Base-by-base conservation (phyloP, 1,284 basidiomycete genomes). In the Schizophyllum amplum region DNA sequence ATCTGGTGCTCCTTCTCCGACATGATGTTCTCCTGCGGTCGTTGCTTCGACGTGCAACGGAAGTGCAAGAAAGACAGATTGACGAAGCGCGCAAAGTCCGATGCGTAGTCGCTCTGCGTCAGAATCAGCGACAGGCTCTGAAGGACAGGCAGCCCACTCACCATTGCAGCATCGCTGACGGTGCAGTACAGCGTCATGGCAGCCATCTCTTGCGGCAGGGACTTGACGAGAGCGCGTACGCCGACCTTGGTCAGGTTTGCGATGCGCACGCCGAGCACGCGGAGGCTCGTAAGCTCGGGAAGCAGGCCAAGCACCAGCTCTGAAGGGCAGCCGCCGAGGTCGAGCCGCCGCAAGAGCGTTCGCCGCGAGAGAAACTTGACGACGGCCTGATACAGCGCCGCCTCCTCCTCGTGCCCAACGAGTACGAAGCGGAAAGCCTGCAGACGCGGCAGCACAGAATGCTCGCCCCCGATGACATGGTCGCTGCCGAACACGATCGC, bases 261-360 rank as follows among this genome's bases (percentile, higher is more conserved):
- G 56, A 85, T 82, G 47, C 76, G 70, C 24, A 83, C 78, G 33
- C 82, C 75, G 9, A 86, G 67, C 9, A 80, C 82, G 11, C 81
- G 70, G 55, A 86, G 66, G 15, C 74, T 73, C 1, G 63, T 68
- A 23, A 85, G 68, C 22, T 76, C 76, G 0, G 79, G 78, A 7
- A 86, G 66, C 13, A 85, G 67, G 17, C 68, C 69, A 11, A 73
- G 69, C 15, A 81, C 77, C 23, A 84, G 67, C 47, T 84, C 82
- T 79, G 81, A 85, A 1, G 83, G 82, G 64, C 84, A 86, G 59
- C 68, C 74, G 2, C 83, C 83, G 27, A 86, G 69, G 67, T 86
- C 83, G 21, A 87, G 70, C 47, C 79, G 68, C 51, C 82, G 65
- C 42, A 86, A 66, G 51, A 69, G 72, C 54, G 70, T 71, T 24